Evolutionary conservation across 1,284 basidiomycete genomes (phyloP), one percentile per base, ranked within the genome.

Genomic region (Malassezia vespertilionis): DNA sequence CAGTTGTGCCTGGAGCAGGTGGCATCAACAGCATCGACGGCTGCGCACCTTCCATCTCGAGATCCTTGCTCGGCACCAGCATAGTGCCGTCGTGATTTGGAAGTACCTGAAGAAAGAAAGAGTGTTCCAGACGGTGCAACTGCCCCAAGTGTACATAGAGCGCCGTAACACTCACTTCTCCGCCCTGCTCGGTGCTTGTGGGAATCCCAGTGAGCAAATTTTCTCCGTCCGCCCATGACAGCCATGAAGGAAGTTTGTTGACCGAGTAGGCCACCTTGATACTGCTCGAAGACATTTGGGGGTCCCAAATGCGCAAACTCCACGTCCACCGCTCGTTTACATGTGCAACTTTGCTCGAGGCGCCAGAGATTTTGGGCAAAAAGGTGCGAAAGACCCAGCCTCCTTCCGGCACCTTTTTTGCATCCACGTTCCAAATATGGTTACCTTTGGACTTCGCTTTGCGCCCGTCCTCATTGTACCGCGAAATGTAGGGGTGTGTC

Each of bases 371-470:
- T 43, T 61, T 63, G 12, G 65, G 81, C 62, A 83, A 76, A 74
- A 96, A 96, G 15, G 88, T 82, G 42, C 88, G 79, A 75, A 97
- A 99, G 40, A 82, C 78, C 89, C 91, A 97, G 24, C 57, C 57
- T 28, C 82, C 81, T 28, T 85, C 82, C 0, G 73, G 72, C 24
- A 76, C 58, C 66, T 89, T 95, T 74, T 83, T 87, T 15, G 89
- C 93, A 62, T 96, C 88, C 40, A 97, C 84, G 67, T 90, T 91
- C 93, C 93, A 99, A 58, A 97, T 93, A 69, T 97, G 91, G 72
- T 97, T 97, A 42, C 93, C 93, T 76, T 96, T 96, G 43, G 88
- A 91, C 74, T 99, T 99, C 26, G 90, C 86, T 75, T 99, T 99
- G 73, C 95, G 95, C 38, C 67, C 93, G 71, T 97, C 93, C 65